Evolutionary conservation across 805 yeast species (phyloP).

Genomic region (Vanderwaltozyma yarrowii): DNA sequence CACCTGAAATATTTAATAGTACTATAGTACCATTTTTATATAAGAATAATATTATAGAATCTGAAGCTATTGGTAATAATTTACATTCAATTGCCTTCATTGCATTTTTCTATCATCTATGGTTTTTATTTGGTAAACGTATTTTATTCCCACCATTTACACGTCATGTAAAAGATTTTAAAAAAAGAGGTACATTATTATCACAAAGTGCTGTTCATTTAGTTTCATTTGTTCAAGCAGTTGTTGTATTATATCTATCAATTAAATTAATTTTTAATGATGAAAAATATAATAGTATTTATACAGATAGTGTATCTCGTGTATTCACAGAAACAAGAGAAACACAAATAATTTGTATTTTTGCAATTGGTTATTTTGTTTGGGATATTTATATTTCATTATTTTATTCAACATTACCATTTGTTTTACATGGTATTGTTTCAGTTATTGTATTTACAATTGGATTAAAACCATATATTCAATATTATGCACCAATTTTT

Average conservation of each 20-base stretch:
- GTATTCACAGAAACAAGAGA: slow-evolving; percentile 18
- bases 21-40: slow-evolving; percentile 11
- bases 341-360: slow-evolving; percentile 23
- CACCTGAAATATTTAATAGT: slow-evolving; percentile 8
- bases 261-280: slow-evolving; percentile 9
- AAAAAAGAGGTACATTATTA: slow-evolving; percentile 10
- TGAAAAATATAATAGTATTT: slow-evolving; percentile 6
- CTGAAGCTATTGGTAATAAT: slow-evolving; percentile 16
- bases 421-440: slow-evolving; percentile 60
- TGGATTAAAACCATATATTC: slow-evolving; percentile 58
- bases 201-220: slow-evolving; percentile 42
- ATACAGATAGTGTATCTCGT: slow-evolving; percentile 16
- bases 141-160: slow-evolving; percentile 19
- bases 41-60: slow-evolving; percentile 8
- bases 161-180: background rate
- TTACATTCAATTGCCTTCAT: slow-evolving; percentile 24
- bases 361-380: slow-evolving; percentile 66
- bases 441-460: slow-evolving; percentile 63
- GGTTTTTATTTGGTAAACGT: slow-evolving; percentile 20
- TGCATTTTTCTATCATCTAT: slow-evolving; percentile 22
- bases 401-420: slow-evolving; percentile 49
- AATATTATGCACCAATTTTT: slow-evolving; percentile 70
- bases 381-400: slow-evolving; percentile 74
- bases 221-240: slow-evolving; percentile 76
- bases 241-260: slow-evolving; percentile 45